phyloP scores from a whole-genome alignment of 2,329 filamentous ascomycete species.

The Cladophialophora exuberans region DNA sequence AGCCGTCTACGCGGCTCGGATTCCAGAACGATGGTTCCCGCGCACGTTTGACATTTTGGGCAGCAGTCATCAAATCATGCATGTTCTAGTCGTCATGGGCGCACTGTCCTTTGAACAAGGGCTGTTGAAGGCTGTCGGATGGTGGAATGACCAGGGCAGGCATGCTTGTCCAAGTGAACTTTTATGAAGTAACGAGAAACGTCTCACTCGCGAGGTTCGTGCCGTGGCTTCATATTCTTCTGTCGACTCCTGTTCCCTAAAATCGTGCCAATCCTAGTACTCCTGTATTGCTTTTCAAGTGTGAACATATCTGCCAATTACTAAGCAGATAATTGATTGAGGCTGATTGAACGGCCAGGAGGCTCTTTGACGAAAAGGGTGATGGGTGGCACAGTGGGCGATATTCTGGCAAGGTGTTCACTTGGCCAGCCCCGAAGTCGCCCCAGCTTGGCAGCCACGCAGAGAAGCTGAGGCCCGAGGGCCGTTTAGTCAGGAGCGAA shows the following conservation, averaged over 20 bases:
- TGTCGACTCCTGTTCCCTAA: too few relatives aligned
- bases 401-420: too few relatives aligned
- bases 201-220: too few relatives aligned
- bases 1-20: slow-evolving; percentile 34
- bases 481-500: slow-evolving; percentile 10
- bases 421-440: too few relatives aligned
- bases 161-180: neutral
- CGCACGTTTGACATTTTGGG: slow-evolving; percentile 22
- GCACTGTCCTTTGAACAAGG: slow-evolving; percentile 20
- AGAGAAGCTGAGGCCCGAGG: slow-evolving; percentile 14
- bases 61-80: slow-evolving; percentile 34
- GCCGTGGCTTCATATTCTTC: too few relatives aligned
- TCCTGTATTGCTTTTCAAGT: too few relatives aligned
- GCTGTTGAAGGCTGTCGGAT: neutral
- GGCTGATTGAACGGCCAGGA: too few relatives aligned
- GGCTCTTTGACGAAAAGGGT: too few relatives aligned
- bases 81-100: slow-evolving; percentile 30
- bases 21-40: slow-evolving; percentile 20
- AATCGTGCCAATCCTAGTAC: too few relatives aligned
- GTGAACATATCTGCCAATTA: too few relatives aligned
- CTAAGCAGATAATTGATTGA: too few relatives aligned
- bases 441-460: neutral
- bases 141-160: neutral
- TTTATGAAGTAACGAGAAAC: too few relatives aligned
- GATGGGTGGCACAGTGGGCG: neutral